Base-by-base conservation (phyloP, 2,329 filamentous ascomycete genomes). In the Fusarium euwallaceae region DNA sequence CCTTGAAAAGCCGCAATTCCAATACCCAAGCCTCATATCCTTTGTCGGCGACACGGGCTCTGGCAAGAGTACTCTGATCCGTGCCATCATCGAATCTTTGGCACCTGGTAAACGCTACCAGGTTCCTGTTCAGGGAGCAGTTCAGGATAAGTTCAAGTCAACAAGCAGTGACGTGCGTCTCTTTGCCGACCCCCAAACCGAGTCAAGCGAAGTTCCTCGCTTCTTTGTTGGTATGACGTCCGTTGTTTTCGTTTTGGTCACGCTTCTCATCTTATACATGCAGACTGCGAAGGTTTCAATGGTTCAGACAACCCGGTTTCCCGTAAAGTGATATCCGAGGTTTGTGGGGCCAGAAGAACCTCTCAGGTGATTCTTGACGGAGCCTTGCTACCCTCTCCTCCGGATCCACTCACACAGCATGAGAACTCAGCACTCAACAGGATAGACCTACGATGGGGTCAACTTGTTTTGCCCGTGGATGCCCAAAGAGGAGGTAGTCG, bases 1-100 rank as follows among this genome's bases (percentile, higher is more conserved):
- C 8, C 6, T 16, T 17, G 48, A 53, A 4, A 53, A 5, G 22
- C 48, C 48, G 24, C 48, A 5, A 10, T 29, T 24, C 24, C 48
- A 64, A 14, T 64, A 55, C 45, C 61, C 61, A 20, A 64, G 61
- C 34, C 45, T 64, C 2, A 34, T 64, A 14, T 56, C 61, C 22
- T 64, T 55, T 27, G 48, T 56, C 14, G 61, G 61, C 4, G 45
- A 64, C 17, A 64, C 45, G 3, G 48, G 48, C 12, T 53, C 24
- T 32, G 48, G 48, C 6, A 53, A 53, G 24, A 53, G 48, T 4
- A 64, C 61, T 6, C 32, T 64, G 29, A 64, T 64, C 32, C 45
- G 61, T 20, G n/a, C 61, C 61, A 64, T 64, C 10, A 56, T 64
- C 34, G 27, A 29, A 20, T 16, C 27, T 5, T 4, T 56, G 34